phyloP scores from a whole-genome alignment of 2,329 filamentous ascomycete genomes.

The Ophiocordyceps unilateralis region DNA sequence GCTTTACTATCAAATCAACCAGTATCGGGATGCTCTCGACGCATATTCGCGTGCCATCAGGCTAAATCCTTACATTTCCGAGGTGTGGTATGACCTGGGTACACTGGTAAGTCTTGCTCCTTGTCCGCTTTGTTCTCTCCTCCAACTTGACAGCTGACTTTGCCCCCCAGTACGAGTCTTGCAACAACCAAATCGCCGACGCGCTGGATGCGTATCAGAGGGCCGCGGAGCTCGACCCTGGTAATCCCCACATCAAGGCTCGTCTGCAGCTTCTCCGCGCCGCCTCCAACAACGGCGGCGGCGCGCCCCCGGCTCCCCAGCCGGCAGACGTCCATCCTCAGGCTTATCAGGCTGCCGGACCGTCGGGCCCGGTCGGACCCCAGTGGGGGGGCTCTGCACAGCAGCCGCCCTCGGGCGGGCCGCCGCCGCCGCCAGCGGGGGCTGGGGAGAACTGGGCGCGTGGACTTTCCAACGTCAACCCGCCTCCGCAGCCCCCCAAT shows the following conservation, averaged over 20 bases:
- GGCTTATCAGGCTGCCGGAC: slow-evolving; percentile 70
- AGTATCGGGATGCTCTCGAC: slow-evolving; percentile 94
- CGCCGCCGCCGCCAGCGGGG: slow-evolving; percentile 44
- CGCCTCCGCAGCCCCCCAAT: slow-evolving; percentile 58
- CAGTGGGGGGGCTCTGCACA: slow-evolving; percentile 74
- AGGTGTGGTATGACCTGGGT: slow-evolving; percentile 97
- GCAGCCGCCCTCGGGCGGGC: slow-evolving; percentile 30
- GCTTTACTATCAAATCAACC: slow-evolving; percentile 98
- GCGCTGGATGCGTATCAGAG: slow-evolving; percentile 90
- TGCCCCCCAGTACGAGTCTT: slow-evolving; percentile 70
- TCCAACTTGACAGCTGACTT: slow-evolving; percentile 11
- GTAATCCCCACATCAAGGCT: slow-evolving; percentile 91
- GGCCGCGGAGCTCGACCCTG: slow-evolving; percentile 83
- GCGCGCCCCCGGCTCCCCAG: slow-evolving; percentile 63
- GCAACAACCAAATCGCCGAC: slow-evolving; percentile 96
- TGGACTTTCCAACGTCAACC: slow-evolving; percentile 64
- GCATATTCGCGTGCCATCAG: slow-evolving; percentile 94
- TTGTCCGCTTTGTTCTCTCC: not conserved
- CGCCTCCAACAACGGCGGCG: slow-evolving; percentile 55
- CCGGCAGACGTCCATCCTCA: slow-evolving; percentile 94
- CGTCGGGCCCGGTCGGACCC: slow-evolving; percentile 67
- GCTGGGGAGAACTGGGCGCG: slow-evolving; percentile 39
- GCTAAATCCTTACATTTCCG: slow-evolving; percentile 92
- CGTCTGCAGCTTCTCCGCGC: slow-evolving; percentile 77
- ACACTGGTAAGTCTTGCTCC: slow-evolving; percentile 56